Conservation (phyloP, 306 rosid species). For the Prunus campanulata region DNA sequence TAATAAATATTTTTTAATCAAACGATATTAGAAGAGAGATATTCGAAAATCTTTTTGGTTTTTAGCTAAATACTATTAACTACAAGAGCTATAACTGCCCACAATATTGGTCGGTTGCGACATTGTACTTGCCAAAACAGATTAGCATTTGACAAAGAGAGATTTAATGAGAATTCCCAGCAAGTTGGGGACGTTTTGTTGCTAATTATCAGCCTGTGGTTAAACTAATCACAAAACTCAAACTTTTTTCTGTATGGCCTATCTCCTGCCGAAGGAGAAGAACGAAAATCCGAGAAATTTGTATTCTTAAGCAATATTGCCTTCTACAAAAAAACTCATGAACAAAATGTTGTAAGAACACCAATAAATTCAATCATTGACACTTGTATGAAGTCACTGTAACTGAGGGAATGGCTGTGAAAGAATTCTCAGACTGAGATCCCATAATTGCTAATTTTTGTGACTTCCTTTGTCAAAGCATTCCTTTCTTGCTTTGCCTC, state of each 20-base stretch:
- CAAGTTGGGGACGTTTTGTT: not conserved
- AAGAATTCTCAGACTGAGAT: conserved; percentile 63
- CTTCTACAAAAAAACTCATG: not conserved
- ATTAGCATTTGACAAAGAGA: too few relatives aligned
- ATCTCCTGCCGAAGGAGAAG: not conserved
- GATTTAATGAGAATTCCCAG: not conserved
- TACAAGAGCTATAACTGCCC: too few relatives aligned
- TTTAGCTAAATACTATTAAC: too few relatives aligned
- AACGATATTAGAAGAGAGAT: too few relatives aligned
- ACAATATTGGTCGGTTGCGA: too few relatives aligned
- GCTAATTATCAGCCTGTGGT: not conserved
- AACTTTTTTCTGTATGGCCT: not conserved
- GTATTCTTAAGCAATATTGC: not conserved
- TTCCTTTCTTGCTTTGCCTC: conserved; percentile 73
- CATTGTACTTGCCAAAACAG: too few relatives aligned
- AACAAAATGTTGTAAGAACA: not conserved
- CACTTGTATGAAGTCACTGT: not conserved
- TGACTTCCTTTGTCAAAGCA: conserved; percentile 61
- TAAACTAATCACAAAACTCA: not conserved
- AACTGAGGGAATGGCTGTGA: conserved; percentile 6
- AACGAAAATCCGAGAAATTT: not conserved
- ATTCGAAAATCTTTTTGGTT: too few relatives aligned
- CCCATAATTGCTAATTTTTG: conserved; percentile 82
- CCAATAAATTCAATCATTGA: conserved; percentile 6
- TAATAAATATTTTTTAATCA: too few relatives aligned